phyloP scores from a whole-genome alignment of 805 yeast genomes.

The Lipomyces orientalis region DNA sequence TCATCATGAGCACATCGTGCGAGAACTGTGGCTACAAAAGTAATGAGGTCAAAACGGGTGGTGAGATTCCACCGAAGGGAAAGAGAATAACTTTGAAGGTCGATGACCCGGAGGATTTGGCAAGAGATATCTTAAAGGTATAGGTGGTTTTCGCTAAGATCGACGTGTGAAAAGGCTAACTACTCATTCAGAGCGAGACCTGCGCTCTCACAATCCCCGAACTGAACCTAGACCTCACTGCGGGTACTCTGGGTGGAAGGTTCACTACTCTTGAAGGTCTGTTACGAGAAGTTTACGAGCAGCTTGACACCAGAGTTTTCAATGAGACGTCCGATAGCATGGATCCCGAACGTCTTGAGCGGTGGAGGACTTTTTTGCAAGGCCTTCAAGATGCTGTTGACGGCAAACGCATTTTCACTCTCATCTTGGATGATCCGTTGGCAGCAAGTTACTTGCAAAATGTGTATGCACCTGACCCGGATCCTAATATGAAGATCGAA shows the following conservation, averaged over 20 bases:
- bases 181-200: conserved; percentile 64
- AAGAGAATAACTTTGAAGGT: conserved; percentile 71
- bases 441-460: conserved; percentile 96
- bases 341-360: conserved; percentile 74
- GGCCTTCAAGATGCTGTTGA: conserved; percentile 76
- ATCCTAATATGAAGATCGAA: conserved; percentile 92
- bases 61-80: conserved; percentile 89
- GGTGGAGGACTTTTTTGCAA: conserved; percentile 83
- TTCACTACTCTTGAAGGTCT: conserved; percentile 97
- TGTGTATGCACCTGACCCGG: conserved; percentile 98
- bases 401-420: conserved; percentile 82
- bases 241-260: conserved; percentile 97
- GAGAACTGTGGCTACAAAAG: conserved; percentile 93
- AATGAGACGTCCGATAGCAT: conserved; percentile 88
- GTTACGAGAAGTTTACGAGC: conserved; percentile 85
- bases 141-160: not conserved
- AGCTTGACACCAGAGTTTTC: conserved; percentile 82
- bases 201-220: conserved; percentile 88
- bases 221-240: conserved; percentile 83
- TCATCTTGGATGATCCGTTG: conserved; percentile 90
- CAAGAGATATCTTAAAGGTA: conserved; percentile 87
- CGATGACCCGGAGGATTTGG: conserved; percentile 89
- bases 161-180: not conserved
- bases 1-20: conserved; percentile 94
- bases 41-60: conserved; percentile 98